Evolutionary conservation across 139 green algal genomes (phyloP), one percentile per base, ranked within the genome.

Genomic region (Chlamydomonas schloesseri): DNA sequence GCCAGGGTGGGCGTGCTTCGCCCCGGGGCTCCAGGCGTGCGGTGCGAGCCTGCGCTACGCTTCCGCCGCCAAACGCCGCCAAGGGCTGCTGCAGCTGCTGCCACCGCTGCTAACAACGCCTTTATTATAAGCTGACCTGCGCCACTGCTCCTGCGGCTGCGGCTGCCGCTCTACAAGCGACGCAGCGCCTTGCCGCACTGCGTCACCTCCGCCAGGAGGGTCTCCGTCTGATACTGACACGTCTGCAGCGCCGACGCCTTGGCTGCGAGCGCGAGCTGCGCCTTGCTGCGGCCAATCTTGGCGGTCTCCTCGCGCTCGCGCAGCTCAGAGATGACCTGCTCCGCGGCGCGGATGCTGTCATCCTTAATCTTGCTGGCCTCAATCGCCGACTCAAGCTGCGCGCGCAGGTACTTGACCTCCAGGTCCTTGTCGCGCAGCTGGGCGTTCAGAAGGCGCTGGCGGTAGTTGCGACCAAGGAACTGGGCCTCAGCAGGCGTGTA

Each of bases 401-500:
- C 20, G 42, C 73, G 73, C 2, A 88, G 64, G 46, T 60, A 77
- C 72, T 82, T 62, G 24, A 88, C 50, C 83, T 88, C 62, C 1
- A 68, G 29, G 83, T 88, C 83, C 73, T 88, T 88, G 31, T 88
- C 83, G 8, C 83, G 72, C 28, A 88, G 69, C 83, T 88, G 73
- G 47, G 73, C 69, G 2, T 83, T 26, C 13, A 88, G 83, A 3
- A 88, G 31, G 46, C 73, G 83, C 31, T 76, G 73, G 6, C 64
- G 62, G 62, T 82, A 88, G 62, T 81, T 77, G n/a, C 83, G 83
- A 0, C 72, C 83, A 3, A 88, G 62, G 31, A 83, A 88, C 46
- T 79, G 83, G 3, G n/a, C 60, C 28, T 88, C 83, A 10, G 73
- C 46, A 5, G 83, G 83, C 0, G 72, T 72, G 31, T 77, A 88